Percentiles rank a stretch among this genome's conserved stretches.
Conservation (phyloP, 140 eudicot species). For the Senecio squalidus region DNA sequence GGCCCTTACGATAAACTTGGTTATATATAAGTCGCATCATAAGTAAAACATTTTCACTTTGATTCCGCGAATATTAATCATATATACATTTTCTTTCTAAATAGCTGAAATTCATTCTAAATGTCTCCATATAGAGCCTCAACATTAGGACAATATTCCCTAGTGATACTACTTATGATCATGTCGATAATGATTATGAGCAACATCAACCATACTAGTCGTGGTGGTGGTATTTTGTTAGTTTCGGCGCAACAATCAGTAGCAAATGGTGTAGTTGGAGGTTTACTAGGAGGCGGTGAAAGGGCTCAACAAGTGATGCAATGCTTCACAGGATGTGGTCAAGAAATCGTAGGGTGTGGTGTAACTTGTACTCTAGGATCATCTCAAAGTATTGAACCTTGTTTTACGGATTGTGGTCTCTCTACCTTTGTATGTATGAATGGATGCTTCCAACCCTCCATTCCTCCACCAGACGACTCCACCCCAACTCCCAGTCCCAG, state of each 20-base stretch:
- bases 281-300: constrained; percentile 15
- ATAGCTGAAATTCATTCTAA: neutral
- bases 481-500: neutral
- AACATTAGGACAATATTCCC: neutral
- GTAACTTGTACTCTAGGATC: constrained; percentile 38
- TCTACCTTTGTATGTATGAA: constrained; percentile 38
- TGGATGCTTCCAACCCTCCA: constrained; percentile 23
- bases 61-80: neutral
- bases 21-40: neutral
- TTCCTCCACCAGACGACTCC: constrained; percentile 9
- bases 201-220: neutral
- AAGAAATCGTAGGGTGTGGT: constrained; percentile 33
- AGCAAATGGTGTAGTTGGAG: constrained; percentile 12
- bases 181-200: constrained; percentile 3
- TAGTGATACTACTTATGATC: constrained; percentile 11
- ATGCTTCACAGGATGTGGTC: constrained; percentile 39
- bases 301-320: constrained; percentile 36
- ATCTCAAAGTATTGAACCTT: constrained; percentile 33
- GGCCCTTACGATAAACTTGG: neutral
- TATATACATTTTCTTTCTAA: neutral
- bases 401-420: constrained; percentile 34
- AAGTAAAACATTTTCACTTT: neutral
- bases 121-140: constrained; percentile 17
- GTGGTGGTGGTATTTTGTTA: constrained; percentile 11
- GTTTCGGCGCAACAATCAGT: constrained; percentile 20